Evolutionary conservation across 768 basidiomycete genomes (phyloP).

Genomic region (Suillus occidentalis): DNA sequence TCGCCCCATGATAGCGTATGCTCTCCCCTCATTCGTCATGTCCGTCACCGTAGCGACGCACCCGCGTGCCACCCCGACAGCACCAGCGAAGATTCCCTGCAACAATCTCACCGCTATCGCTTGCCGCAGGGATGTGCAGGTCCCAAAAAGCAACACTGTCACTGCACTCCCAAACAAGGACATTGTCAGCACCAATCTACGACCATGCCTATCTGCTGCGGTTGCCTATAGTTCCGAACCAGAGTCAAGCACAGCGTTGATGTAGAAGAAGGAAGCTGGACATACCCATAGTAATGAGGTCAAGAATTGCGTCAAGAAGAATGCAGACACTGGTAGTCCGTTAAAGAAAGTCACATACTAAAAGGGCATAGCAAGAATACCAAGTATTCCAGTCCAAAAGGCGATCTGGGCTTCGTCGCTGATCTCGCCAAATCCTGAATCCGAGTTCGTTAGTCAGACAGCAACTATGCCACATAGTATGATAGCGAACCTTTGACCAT

Average conservation of each 20-base stretch:
- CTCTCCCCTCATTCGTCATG: conserved; percentile 87
- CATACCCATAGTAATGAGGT: conserved; percentile 91
- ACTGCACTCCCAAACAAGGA: conserved; percentile 85
- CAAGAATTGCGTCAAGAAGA: conserved; percentile 94
- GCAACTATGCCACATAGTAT: conserved; percentile 13
- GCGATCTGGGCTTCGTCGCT: conserved; percentile 84
- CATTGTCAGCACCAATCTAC: conserved; percentile 78
- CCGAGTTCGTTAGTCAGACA: conserved; percentile 10
- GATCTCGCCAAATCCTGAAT: conserved; percentile 64
- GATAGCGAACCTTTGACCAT: conserved; percentile 79
- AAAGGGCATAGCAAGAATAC: conserved; percentile 38
- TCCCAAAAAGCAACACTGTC: conserved; percentile 78
- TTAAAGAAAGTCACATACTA: conserved; percentile 15
- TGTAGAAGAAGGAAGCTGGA: conserved; percentile 12
- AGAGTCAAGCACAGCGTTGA: conserved; percentile 12
- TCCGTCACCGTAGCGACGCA: conserved; percentile 88
- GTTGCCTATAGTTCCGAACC: conserved; percentile 59
- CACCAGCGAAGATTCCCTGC: conserved; percentile 91
- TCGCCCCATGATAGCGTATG: conserved; percentile 90
- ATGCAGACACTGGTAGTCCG: conserved; percentile 59
- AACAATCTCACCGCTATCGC: conserved; percentile 85
- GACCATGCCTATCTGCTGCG: conserved; percentile 90
- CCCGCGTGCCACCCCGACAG: conserved; percentile 92
- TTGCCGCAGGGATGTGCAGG: conserved; percentile 70
- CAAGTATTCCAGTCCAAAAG: conserved; percentile 85